phyloP scores from a whole-genome alignment of 148 eudicot genomes.

The Hydrangea macrophylla region DNA sequence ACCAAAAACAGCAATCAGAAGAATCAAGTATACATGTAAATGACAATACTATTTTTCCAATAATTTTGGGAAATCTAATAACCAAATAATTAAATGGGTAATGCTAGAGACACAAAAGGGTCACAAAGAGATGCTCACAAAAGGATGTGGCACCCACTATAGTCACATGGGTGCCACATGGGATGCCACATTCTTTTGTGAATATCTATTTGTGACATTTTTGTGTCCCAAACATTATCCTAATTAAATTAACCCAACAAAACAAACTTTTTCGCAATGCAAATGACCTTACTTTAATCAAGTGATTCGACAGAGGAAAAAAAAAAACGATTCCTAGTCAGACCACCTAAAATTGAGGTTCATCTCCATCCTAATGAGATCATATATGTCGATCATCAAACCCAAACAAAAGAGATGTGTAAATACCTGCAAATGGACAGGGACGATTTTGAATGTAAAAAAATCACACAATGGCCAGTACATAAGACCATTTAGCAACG shows the following conservation, averaged over 20 bases:
- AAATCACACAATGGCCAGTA: constrained; percentile 94
- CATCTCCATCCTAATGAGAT: neutral
- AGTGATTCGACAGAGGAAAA: too few relatives aligned
- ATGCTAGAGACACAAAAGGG: too few relatives aligned
- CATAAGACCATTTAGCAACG: constrained; percentile 60
- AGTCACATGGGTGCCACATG: too few relatives aligned
- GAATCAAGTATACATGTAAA: neutral
- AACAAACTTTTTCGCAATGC: too few relatives aligned
- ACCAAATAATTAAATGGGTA: too few relatives aligned
- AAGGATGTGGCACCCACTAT: too few relatives aligned
- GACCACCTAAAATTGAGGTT: neutral
- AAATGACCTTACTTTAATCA: too few relatives aligned
- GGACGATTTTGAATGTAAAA: constrained; percentile 63
- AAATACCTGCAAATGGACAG: constrained; percentile 83
- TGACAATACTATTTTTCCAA: neutral
- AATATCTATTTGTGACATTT: too few relatives aligned
- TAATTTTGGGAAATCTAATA: neutral
- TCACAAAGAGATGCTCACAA: too few relatives aligned
- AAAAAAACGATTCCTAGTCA: neutral
- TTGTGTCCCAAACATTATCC: too few relatives aligned
- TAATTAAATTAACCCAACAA: too few relatives aligned
- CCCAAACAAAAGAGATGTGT: neutral
- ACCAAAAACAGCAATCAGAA: neutral
- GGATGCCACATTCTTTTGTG: too few relatives aligned
- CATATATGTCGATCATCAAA: neutral